Conservation (phyloP, 768 basidiomycete genomes). For the Pleurotus pulmonarius region DNA sequence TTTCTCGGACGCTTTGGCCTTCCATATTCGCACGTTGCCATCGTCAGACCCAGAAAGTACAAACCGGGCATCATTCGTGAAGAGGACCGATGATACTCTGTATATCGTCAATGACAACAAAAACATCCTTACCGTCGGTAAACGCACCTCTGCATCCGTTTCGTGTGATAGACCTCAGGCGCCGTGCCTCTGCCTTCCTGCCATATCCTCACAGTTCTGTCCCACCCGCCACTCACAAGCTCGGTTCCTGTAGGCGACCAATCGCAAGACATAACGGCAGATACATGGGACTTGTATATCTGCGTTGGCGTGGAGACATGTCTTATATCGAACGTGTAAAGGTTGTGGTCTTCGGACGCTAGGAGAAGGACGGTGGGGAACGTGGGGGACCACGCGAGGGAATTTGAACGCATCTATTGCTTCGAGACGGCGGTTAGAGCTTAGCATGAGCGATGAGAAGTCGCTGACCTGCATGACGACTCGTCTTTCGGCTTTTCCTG, state of each 20-base stretch:
- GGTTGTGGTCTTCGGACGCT: slow-evolving; percentile 98
- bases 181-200: slow-evolving; percentile 76
- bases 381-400: slow-evolving; percentile 93
- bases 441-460: background rate
- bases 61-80: slow-evolving; percentile 88
- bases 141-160: slow-evolving; percentile 92
- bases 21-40: slow-evolving; percentile 94
- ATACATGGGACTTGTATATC: slow-evolving; percentile 96
- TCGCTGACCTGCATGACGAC: slow-evolving; percentile 81
- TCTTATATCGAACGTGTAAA: slow-evolving; percentile 96
- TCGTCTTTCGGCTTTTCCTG: slow-evolving; percentile 91
- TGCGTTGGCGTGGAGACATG: slow-evolving; percentile 78
- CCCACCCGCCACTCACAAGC: slow-evolving; percentile 96
- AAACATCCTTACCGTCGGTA: background rate
- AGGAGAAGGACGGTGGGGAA: slow-evolving; percentile 88
- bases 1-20: slow-evolving; percentile 88
- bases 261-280: slow-evolving; percentile 94
- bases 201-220: slow-evolving; percentile 93
- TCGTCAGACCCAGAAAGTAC: slow-evolving; percentile 91
- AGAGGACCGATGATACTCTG: slow-evolving; percentile 86
- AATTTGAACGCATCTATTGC: slow-evolving; percentile 78
- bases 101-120: background rate
- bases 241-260: slow-evolving; percentile 96
- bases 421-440: background rate
- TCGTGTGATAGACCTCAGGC: slow-evolving; percentile 94